Conservation (phyloP, 2,329 filamentous ascomycete species). For the Xylariaceae sp. region DNA sequence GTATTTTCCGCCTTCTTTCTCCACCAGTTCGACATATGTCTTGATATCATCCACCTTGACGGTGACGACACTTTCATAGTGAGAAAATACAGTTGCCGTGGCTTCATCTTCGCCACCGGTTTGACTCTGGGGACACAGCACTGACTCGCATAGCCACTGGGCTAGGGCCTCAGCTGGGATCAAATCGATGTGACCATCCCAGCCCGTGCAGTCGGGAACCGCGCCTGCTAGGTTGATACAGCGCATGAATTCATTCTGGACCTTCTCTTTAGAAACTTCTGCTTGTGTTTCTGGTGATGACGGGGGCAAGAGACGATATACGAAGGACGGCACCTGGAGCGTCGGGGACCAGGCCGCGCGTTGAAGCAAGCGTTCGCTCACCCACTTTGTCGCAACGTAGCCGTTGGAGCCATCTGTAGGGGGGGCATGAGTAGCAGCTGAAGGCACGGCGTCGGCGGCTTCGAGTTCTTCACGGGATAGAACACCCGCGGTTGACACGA, state of each 20-base stretch:
- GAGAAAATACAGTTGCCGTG: not conserved
- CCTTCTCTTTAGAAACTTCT: not conserved
- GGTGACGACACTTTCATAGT: not conserved
- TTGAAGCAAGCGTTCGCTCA: slow-evolving; percentile 26
- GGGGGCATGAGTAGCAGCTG: too few relatives aligned
- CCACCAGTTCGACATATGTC: not conserved
- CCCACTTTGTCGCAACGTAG: slow-evolving; percentile 22
- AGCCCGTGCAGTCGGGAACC: slow-evolving; percentile 1
- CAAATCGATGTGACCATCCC: slow-evolving; percentile 17
- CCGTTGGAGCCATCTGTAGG: not conserved
- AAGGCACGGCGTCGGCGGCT: too few relatives aligned
- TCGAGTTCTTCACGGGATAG: not conserved
- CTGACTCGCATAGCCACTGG: not conserved
- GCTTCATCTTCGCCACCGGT: not conserved
- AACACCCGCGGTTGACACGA: slow-evolving; percentile 11
- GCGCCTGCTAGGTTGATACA: not conserved
- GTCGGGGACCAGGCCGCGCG: slow-evolving; percentile 1
- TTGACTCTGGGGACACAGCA: not conserved
- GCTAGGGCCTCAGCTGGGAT: slow-evolving; percentile 2
- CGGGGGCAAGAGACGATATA: slow-evolving; percentile 13
- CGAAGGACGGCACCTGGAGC: slow-evolving; percentile 5
- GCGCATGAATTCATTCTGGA: not conserved
- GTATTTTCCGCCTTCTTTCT: not conserved
- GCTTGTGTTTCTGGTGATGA: not conserved
- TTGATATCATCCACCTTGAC: not conserved